Percentiles rank a stretch among this genome's conserved stretches.
These are phyloP conservation scores for Peronosclerospora sorghi DNA, from an alignment of 352 stramenopile species.

Conservation along the genomic window DNA sequence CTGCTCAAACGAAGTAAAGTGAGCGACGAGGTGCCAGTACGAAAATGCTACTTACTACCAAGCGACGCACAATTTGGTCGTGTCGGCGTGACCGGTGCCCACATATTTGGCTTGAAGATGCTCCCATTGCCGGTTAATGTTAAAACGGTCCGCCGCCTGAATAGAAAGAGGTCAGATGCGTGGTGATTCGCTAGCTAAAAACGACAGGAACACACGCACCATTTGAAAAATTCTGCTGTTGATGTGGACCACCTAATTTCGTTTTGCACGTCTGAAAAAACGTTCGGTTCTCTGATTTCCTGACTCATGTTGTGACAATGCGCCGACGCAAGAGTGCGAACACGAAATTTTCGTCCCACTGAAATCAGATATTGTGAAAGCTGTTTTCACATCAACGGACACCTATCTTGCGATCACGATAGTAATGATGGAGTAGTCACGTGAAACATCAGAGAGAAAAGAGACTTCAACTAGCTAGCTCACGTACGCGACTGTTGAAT, in stretches of 20 bases:
- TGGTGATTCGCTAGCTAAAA: neutral
- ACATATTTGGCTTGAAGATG: constrained; percentile 92
- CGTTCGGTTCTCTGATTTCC: too few species aligned
- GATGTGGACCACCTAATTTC: constrained; percentile 2
- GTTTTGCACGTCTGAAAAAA: constrained; percentile 7
- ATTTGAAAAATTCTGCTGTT: constrained; percentile 1
- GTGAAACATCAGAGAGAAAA: too few species aligned
- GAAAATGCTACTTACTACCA: neutral
- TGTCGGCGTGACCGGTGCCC: constrained; percentile 92
- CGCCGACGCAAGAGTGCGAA: too few species aligned
- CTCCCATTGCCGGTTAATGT: constrained; percentile 90
- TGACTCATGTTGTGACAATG: neutral
- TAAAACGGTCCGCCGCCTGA: constrained; percentile 80
- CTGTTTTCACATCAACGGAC: too few species aligned
- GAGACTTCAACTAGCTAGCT: too few species aligned
- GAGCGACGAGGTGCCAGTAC: neutral
- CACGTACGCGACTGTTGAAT: too few species aligned
- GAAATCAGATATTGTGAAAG: too few species aligned
- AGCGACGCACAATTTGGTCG: constrained; percentile 90
- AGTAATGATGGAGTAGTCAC: too few species aligned
- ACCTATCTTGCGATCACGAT: too few species aligned
- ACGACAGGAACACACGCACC: constrained; percentile 11
- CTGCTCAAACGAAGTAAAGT: constrained; percentile 21
- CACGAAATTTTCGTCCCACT: too few species aligned
- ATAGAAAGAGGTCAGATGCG: constrained; percentile 1